A percentile compares a stretch with the other conserved stretches of the same genome.
Evolutionary conservation across 371 early-diverging fungal genomes (phyloP).

Genomic region (Mucor indicus): DNA sequence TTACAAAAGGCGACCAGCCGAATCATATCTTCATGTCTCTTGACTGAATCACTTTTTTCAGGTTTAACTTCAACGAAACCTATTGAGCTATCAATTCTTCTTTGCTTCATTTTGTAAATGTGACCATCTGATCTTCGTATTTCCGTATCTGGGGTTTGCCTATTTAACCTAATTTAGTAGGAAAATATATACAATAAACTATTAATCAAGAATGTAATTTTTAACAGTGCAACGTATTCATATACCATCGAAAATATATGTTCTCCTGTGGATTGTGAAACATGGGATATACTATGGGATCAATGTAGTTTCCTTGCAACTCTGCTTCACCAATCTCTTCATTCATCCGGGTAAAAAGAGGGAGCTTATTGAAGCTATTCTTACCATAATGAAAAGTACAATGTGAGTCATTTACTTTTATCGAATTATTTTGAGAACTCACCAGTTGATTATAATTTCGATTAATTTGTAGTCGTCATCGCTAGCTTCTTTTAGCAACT

Average conservation of each 20-base stretch:
- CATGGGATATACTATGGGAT: slow-evolving; percentile 12
- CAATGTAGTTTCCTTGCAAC: slow-evolving; percentile 7
- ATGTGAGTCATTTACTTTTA: slow-evolving; percentile 10
- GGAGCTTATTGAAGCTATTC: slow-evolving; percentile 14
- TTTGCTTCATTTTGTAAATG: slow-evolving; percentile 20
- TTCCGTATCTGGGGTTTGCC: slow-evolving; percentile 7
- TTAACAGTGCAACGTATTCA: slow-evolving; percentile 11
- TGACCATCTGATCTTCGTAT: slow-evolving; percentile 13
- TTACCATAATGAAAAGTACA: slow-evolving; percentile 13
- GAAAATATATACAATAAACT: slow-evolving; percentile 2
- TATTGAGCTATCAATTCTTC: slow-evolving; percentile 6
- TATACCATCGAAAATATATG: slow-evolving; percentile 14
- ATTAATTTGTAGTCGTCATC: slow-evolving; percentile 12
- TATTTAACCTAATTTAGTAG: slow-evolving; percentile 15
- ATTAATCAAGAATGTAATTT: slow-evolving; percentile 9
- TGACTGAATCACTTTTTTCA: slow-evolving; percentile 12
- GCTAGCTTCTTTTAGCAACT: slow-evolving; percentile 5
- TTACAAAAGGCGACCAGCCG: slow-evolving; percentile 13
- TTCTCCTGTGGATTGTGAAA: slow-evolving; percentile 14
- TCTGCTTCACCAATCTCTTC: slow-evolving; percentile 15
- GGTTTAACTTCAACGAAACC: slow-evolving; percentile 21
- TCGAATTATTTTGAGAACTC: slow-evolving; percentile 7
- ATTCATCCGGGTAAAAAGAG: slow-evolving; percentile 2
- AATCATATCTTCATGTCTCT: slow-evolving; percentile 15
- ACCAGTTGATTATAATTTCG: slow-evolving; percentile 16